Base-by-base conservation (phyloP, 2,329 filamentous ascomycete genomes). In the Knufia petricola region DNA sequence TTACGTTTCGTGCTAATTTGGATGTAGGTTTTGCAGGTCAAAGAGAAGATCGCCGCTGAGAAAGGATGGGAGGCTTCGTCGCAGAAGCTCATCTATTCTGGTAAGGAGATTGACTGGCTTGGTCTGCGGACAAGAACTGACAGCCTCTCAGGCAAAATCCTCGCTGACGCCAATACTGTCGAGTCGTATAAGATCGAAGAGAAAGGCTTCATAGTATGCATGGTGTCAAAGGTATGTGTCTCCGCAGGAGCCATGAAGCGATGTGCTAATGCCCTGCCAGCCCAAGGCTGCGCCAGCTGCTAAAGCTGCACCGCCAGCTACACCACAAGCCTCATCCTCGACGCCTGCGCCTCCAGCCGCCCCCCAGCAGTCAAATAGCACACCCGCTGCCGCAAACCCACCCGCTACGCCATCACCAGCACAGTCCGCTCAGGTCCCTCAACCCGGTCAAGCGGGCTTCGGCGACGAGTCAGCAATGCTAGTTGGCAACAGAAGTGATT, bases 151-250 rank as follows among this genome's bases (percentile, higher is more conserved):
- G 89, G 92, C 73, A 98, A 98, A 75, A 96, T 98, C 60, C 75
- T 98, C 57, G 90, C 95, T 70, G 90, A 98, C 84, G 87, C 88
- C 54, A 92, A 95, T 64, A 95, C 89, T 2, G 85, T 98, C 60
- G 87, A 88, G 68, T 89, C 86, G 34, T 96, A 96, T 75, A 95
- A 87, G 71, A 96, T 98, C 55, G 90, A 98, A 70, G 92, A 96
- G 78, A 98, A 96, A 77, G 92, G 92, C 31, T 98, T 96, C 67
- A 88, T 98, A 61, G 92, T 98, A 52, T 98, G 92, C 73, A 95
- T 98, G 82, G 83, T 94, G 61, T 87, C 87, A 65, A 96, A 96
- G 85, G 89, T 94, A 73, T 55, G 68, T 54, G 24, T 8, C 19
- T 28, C 13, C 19, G 39, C 7, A 13, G 20, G n/a, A n/a, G n/a